Evolutionary conservation across 768 basidiomycete genomes (phyloP), one percentile per base, ranked within the genome.

Genomic region (Lentinula guzmanii): DNA sequence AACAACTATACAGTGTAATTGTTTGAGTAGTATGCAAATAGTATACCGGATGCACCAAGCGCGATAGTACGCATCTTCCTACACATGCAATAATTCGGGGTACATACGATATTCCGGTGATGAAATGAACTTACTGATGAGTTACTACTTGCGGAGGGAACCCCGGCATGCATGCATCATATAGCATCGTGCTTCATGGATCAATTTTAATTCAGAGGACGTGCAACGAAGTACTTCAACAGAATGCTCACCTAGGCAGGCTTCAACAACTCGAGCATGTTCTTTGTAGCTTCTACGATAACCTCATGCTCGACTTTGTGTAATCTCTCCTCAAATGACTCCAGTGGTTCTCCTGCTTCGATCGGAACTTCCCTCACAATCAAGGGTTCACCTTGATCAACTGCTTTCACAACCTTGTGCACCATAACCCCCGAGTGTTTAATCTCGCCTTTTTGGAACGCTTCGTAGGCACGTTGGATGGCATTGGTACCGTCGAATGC

Each of bases 401-500:
- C 95, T 69, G 95, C 91, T 65, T 86, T 87, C 39, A 98, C 86
- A 13, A 98, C 97, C 28, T 87, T 82, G 73, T 99, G 97, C 0
- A 98, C 87, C 96, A 98, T 98, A 1, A 84, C 86, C 0, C 97
- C 95, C 0, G 90, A 86, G 61, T 81, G 79, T 35, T 78, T 76
- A 52, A 95, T 87, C 70, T 95, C 89, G 0, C 93, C 92, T 60
- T 78, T 82, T 69, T 90, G 82, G 70, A 91, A 97, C 0, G 94
- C 95, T 64, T 93, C 92, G 69, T 85, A 95, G 3, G 95, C 93
- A 10, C 96, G 79, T 64, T 90, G 85, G 58, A 98, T 90, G 1
- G 95, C 94, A 67, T 91, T 83, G n/a, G 91, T 86, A 5, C 97
- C 97, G 66, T 97, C 95, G 67, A 99, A 99, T n/a, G 89, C 86